Base-by-base conservation (phyloP, 2,329 filamentous ascomycete species). In the Aspergillus flavus region DNA sequence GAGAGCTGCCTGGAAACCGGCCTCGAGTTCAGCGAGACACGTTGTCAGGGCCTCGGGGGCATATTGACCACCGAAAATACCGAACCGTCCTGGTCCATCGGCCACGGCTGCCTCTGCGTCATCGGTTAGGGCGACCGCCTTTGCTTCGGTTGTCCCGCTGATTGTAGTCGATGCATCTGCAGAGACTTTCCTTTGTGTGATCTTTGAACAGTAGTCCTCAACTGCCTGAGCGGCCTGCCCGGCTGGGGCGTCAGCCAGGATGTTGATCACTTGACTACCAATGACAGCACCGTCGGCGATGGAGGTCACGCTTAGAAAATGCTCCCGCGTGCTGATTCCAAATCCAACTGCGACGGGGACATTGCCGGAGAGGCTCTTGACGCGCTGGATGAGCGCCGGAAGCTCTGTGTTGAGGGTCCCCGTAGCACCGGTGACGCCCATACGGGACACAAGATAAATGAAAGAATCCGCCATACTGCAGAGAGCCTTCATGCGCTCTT, bases 11-110 rank as follows among this genome's bases (percentile, higher is more conserved):
- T 94, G 89, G 84, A 97, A 98, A 32, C 93, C 94, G 26, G 88
- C 87, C 78, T 97, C 93, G 1, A 98, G 86, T 79, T 98, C 87
- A 0, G 88, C 88, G 53, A 98, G 82, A 75, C 94, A 97, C 80
- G 96, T 93, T 92, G 97, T 97, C 65, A 98, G 84, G 16, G 92
- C 93, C 79, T 97, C 94, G 0, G 94, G 94, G 4, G 97, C 94
- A 74, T 97, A 98, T 78, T 97, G 94, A 12, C 94, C 94, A 68
- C 94, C 94, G 68, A 96, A 98, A 73, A 96, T 89, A 68, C 94
- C 94, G 72, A 98, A 97, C 50, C 92, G 88, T 34, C 89, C 85
- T 26, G 86, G 84, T 30, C 83, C 84, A 30, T 81, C 74, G 16
- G 79, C 79, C 16, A 74, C 76, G 55, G 84, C 79, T 10, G 76